A percentile compares a stretch with the other conserved stretches of the same genome.
phyloP scores from a whole-genome alignment of 495 filamentous ascomycete genomes.

The Neurospora tetrasperma region DNA sequence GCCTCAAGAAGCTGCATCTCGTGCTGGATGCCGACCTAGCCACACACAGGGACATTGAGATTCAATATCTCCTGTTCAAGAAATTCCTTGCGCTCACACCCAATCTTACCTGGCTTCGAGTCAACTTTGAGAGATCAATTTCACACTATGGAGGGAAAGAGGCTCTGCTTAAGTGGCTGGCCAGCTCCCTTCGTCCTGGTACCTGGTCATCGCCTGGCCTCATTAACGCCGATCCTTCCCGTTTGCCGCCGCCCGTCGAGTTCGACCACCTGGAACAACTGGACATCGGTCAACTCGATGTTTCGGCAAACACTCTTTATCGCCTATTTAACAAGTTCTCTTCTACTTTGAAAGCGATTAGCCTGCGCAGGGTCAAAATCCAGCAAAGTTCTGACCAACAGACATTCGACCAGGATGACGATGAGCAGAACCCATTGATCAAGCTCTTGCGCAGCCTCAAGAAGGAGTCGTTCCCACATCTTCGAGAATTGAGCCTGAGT shows the following conservation, averaged over 20 bases:
- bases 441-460: neutral
- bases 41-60: neutral
- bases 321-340: neutral
- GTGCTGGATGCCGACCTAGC: conserved; percentile 2
- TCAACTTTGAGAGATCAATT: conserved; percentile 18
- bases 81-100: conserved; percentile 19
- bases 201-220: neutral
- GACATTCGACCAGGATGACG: neutral
- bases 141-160: neutral
- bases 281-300: neutral
- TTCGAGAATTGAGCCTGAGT: neutral
- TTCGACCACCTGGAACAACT: neutral
- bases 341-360: neutral
- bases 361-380: neutral
- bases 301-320: neutral
- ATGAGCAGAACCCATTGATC: neutral
- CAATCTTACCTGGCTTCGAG: conserved; percentile 27
- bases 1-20: conserved; percentile 30
- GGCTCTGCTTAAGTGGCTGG: neutral
- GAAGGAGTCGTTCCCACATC: neutral
- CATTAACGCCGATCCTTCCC: neutral
- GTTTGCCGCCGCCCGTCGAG: neutral
- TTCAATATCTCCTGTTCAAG: conserved; percentile 4
- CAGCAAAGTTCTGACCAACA: neutral
- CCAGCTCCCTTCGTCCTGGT: neutral